These are phyloP conservation scores for Cicer pinnatifidum DNA, from an alignment of 306 rosid genomes.

Conservation along the genomic window DNA sequence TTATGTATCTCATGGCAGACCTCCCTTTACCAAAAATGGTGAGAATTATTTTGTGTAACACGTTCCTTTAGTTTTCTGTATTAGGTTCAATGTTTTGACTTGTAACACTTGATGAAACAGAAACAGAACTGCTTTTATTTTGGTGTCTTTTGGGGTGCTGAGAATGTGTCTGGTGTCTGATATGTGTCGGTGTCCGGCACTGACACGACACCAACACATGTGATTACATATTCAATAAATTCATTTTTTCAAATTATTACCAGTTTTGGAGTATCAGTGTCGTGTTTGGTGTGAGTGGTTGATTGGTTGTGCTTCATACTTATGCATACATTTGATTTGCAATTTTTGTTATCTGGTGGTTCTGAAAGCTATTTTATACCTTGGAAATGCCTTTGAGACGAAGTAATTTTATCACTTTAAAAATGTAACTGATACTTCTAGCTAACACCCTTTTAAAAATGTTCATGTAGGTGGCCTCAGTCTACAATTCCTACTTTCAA, in stretches of 20 bases:
- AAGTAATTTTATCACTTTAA: not conserved
- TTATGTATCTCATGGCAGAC: slow-evolving; percentile 85
- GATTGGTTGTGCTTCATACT: too few species aligned
- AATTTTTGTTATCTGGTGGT: too few species aligned
- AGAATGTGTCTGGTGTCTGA: too few species aligned
- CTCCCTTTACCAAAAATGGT: slow-evolving; percentile 83
- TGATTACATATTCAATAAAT: too few species aligned
- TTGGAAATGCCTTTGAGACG: too few species aligned
- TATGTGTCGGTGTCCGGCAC: too few species aligned
- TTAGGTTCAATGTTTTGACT: not conserved
- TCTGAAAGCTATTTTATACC: too few species aligned
- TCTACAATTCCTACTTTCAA: slow-evolving; percentile 73
- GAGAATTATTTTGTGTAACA: slow-evolving; percentile 39
- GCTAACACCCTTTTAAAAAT: slow-evolving; percentile 38
- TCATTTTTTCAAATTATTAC: too few species aligned
- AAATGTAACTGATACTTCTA: slow-evolving; percentile 26
- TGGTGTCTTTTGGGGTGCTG: slow-evolving; percentile 59
- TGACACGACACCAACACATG: too few species aligned
- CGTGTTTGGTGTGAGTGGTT: too few species aligned
- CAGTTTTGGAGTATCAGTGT: too few species aligned
- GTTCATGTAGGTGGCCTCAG: slow-evolving; percentile 89
- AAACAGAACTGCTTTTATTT: slow-evolving; percentile 39
- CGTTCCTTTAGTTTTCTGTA: slow-evolving; percentile 32
- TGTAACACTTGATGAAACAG: not conserved
- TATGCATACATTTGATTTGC: too few species aligned